Evolutionary conservation across 1,139 yeast genomes (phyloP).

Genomic region (Suhomyces wounanorum): DNA sequence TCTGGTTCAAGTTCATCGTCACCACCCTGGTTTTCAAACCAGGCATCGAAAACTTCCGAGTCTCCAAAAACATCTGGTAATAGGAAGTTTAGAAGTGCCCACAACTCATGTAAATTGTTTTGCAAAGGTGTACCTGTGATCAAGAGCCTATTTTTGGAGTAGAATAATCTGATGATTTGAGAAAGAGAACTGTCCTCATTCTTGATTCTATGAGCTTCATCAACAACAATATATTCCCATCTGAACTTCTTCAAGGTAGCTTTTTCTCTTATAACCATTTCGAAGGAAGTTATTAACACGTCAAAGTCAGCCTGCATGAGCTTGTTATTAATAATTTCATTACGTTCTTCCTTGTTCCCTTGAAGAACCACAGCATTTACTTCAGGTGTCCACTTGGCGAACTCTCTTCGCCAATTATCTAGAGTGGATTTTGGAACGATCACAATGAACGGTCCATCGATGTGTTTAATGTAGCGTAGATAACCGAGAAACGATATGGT

Average conservation of each 20-base stretch:
- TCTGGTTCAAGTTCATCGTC: constrained; percentile 46
- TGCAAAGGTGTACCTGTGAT: constrained; percentile 85
- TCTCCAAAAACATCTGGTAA: constrained; percentile 80
- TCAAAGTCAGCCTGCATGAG: constrained; percentile 66
- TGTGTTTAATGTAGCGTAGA: constrained; percentile 57
- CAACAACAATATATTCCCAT: constrained; percentile 77
- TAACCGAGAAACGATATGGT: constrained; percentile 84
- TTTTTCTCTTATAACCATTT: constrained; percentile 75
- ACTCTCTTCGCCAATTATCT: constrained; percentile 80
- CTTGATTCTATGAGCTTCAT: constrained; percentile 81
- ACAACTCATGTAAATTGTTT: constrained; percentile 74
- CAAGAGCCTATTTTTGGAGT: constrained; percentile 65
- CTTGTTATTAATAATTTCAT: constrained; percentile 49
- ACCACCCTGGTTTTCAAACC: constrained; percentile 54
- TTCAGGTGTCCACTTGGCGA: constrained; percentile 77
- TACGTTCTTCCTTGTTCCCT: constrained; percentile 71
- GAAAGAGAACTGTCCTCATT: constrained; percentile 75
- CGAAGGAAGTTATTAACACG: constrained; percentile 72
- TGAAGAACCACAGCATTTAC: constrained; percentile 66
- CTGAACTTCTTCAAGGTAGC: constrained; percentile 60
- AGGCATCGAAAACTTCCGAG: constrained; percentile 69
- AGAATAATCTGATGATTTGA: constrained; percentile 73
- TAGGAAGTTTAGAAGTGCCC: constrained; percentile 77
- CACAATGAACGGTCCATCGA: constrained; percentile 73
- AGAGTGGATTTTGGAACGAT: constrained; percentile 79